Base-by-base conservation (phyloP, 2,329 filamentous ascomycete genomes). In the Fusarium tuaranense region DNA sequence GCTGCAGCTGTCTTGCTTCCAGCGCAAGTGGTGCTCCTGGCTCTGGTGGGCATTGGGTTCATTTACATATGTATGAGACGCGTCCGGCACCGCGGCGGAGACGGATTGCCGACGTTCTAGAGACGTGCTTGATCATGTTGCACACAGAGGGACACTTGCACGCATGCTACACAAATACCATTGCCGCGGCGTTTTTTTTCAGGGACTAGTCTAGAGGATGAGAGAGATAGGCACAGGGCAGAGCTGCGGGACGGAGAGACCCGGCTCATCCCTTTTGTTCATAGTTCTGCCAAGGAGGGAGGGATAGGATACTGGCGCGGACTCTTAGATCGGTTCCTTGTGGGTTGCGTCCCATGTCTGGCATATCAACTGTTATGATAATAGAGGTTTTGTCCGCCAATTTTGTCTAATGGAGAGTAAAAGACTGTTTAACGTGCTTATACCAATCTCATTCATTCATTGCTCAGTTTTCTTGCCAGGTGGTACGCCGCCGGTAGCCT, bases 1-100 rank as follows among this genome's bases (percentile, higher is more conserved):
- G 87, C 84, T 14, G 84, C 85, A 18, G 75, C 85, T 61, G 86
- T 88, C 70, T 82, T 89, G 72, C 83, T 89, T 51, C 87, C 87
- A 66, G 80, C 80, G 60, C 81, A 81, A 74, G 79, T 88, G 67
- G 80, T 86, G 61, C 77, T 79, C 27, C 63, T 85, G 65, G 81
- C 84, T 68, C 76, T 82, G 58, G 70, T 82, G 59, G 78, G 76
- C 38, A 78, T 78, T 65, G 85, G 81, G 55, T 77, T 81, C 69
- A 80, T 84, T 78, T 88, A 87, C 78, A 74, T 84, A 79, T 83
- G 81, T 80, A 83, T 82, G 77, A 80, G 71, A 74, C 69, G 78
- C 65, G 73, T 76, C 71, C 67, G 72, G 68, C 72, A 76, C 63
- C 67, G 69, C 65, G 71, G 76, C 69, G 74, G 70, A 68, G 72